phyloP scores from a whole-genome alignment of 441 rosid species.

The Gossypium gossypioides region DNA sequence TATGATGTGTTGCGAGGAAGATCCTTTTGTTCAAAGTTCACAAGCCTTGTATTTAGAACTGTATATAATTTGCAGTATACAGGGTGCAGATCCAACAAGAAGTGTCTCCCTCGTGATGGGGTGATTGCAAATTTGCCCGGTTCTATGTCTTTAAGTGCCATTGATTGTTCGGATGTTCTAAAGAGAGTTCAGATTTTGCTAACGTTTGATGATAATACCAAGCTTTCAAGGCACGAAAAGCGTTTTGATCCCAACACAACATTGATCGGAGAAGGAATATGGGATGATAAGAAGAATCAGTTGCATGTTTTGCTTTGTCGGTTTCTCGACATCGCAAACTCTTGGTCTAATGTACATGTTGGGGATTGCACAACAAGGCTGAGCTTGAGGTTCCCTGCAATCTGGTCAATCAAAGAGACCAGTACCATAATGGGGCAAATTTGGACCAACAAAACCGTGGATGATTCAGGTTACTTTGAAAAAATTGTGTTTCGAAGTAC shows the following conservation, averaged over 20 bases:
- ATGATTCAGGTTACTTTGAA: slow-evolving; percentile 25
- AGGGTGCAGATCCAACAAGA: slow-evolving; percentile 18
- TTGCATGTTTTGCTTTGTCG: slow-evolving; percentile 19
- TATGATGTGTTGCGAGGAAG: neutral
- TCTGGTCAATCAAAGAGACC: slow-evolving; percentile 23
- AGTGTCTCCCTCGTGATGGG: slow-evolving; percentile 19
- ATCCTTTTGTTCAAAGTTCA: slow-evolving; percentile 21
- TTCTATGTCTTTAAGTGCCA: neutral
- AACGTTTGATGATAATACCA: slow-evolving; percentile 3
- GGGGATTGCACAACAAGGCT: slow-evolving; percentile 24
- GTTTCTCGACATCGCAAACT: slow-evolving; percentile 15
- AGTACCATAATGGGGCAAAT: slow-evolving; percentile 19
- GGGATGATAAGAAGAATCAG: slow-evolving; percentile 25
- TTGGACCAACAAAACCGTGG: slow-evolving; percentile 21
- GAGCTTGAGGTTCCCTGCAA: slow-evolving; percentile 25
- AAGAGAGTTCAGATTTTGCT: slow-evolving; percentile 23
- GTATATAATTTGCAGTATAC: slow-evolving; percentile 16
- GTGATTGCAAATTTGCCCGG: slow-evolving; percentile 16
- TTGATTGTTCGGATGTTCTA: slow-evolving; percentile 18
- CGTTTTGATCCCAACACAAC: slow-evolving; percentile 20
- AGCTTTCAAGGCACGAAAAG: neutral
- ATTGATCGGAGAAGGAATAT: slow-evolving; percentile 29
- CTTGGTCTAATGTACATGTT: slow-evolving; percentile 14
- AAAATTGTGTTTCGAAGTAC: slow-evolving; percentile 4
- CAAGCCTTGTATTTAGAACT: neutral